Evolutionary conservation across 163 green algal species (phyloP).

Genomic region (Volvox carteri): DNA sequence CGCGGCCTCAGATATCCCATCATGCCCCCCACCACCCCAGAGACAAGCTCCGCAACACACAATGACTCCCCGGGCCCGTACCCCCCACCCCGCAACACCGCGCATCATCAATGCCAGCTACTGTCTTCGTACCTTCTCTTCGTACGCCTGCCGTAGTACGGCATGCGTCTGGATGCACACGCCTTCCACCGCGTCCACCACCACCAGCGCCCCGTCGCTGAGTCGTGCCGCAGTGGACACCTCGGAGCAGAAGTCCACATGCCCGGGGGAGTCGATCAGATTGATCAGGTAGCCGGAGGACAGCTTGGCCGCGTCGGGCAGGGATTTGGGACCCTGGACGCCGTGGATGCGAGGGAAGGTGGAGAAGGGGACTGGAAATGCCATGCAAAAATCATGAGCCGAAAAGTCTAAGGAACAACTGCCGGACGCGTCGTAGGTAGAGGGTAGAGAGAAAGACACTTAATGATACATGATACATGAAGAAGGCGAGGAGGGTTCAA

Average conservation of each 20-base stretch:
- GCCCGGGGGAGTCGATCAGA: slow-evolving; percentile 97
- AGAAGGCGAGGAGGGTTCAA: too few species aligned
- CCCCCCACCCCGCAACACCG: too few species aligned
- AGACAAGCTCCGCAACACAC: too few species aligned
- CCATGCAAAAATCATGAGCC: background rate
- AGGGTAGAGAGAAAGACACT: too few species aligned
- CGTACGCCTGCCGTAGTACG: slow-evolving; percentile 94
- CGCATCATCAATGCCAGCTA: too few species aligned
- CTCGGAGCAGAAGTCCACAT: slow-evolving; percentile 99
- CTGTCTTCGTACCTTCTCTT: slow-evolving; percentile 90
- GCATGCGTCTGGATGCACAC: slow-evolving; percentile 99
- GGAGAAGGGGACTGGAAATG: background rate
- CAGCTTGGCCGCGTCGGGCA: slow-evolving; percentile 61
- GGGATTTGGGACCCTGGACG: slow-evolving; percentile 62
- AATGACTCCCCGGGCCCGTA: too few species aligned
- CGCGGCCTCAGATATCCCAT: too few species aligned
- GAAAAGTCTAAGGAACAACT: too few species aligned
- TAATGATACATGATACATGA: too few species aligned
- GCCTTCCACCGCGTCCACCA: slow-evolving; percentile 98
- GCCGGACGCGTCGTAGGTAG: too few species aligned
- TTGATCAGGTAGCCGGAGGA: slow-evolving; percentile 90
- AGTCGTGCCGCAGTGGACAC: slow-evolving; percentile 91
- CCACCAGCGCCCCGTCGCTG: slow-evolving; percentile 93
- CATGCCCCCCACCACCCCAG: too few species aligned
- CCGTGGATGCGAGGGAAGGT: too few species aligned